A percentile compares a stretch with the other conserved stretches of the same genome.
These are phyloP conservation scores for Phallus indusiatus DNA, from an alignment of 768 basidiomycete genomes.

Conservation along the genomic window DNA sequence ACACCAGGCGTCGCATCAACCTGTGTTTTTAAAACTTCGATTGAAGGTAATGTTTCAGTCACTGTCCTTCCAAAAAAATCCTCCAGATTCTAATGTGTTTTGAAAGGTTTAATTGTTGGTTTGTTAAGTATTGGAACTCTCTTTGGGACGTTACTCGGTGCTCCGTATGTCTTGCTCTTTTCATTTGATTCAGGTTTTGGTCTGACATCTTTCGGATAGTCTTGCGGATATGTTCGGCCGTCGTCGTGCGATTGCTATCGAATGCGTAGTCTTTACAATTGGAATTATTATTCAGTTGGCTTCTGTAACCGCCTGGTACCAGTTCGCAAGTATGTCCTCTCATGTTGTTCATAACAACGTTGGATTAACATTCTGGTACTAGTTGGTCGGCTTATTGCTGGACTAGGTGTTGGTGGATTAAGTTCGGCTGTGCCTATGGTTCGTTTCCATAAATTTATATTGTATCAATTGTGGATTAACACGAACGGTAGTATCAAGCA, in stretches of 20 bases:
- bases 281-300: slow-evolving; percentile 55
- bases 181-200: neutral
- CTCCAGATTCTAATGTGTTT: neutral
- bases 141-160: slow-evolving; percentile 51
- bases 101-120: slow-evolving; percentile 52
- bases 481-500: slow-evolving; percentile 44
- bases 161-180: slow-evolving; percentile 33
- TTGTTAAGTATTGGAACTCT: slow-evolving; percentile 64
- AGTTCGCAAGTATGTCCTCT: slow-evolving; percentile 31
- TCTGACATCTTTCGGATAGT: slow-evolving; percentile 19
- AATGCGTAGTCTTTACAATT: slow-evolving; percentile 47
- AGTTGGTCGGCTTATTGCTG: slow-evolving; percentile 55
- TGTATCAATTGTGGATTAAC: slow-evolving; percentile 1
- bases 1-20: slow-evolving; percentile 28
- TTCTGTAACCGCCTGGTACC: slow-evolving; percentile 46
- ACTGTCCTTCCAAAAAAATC: neutral
- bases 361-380: slow-evolving; percentile 12
- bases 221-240: slow-evolving; percentile 59
- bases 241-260: slow-evolving; percentile 53
- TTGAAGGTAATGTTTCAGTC: slow-evolving; percentile 27
- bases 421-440: slow-evolving; percentile 62
- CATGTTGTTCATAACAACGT: neutral
- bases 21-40: slow-evolving; percentile 46
- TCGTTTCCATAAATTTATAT: slow-evolving; percentile 3
- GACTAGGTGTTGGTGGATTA: slow-evolving; percentile 59